Percentiles rank a stretch among this genome's conserved stretches.
These are phyloP conservation scores for Scenedesmus sp. DNA, from an alignment of 163 green algal species.

Conservation along the genomic window DNA sequence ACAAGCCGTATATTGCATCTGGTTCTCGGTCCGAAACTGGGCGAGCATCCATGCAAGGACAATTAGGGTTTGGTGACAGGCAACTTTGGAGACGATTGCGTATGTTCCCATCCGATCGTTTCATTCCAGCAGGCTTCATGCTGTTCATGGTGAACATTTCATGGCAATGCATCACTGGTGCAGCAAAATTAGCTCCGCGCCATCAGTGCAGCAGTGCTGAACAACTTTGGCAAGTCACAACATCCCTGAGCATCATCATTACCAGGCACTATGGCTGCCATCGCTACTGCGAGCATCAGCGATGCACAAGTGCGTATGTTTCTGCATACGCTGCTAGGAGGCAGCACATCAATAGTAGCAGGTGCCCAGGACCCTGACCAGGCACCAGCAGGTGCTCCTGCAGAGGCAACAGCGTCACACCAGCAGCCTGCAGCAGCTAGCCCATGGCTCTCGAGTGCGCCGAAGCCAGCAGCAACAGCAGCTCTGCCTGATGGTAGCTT, in stretches of 20 bases:
- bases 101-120: neutral
- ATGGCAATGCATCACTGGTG: no score
- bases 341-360: constrained; percentile 4
- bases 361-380: neutral
- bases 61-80: neutral
- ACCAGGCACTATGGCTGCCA: neutral
- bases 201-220: neutral
- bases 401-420: neutral
- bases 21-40: neutral
- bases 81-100: neutral
- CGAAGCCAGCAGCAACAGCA: constrained; percentile 16
- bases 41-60: neutral
- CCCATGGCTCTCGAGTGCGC: neutral
- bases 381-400: neutral
- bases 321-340: neutral
- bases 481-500: neutral
- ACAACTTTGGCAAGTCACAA: neutral
- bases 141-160: no score
- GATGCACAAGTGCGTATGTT: constrained; percentile 12
- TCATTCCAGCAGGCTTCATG: neutral
- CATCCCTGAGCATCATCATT: neutral
- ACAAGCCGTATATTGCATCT: no score
- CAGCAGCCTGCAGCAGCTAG: neutral
- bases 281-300: neutral
- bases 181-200: neutral